These are phyloP conservation scores for Colletotrichum sp. DNA, from an alignment of 2,329 filamentous ascomycete species.

Conservation along the genomic window DNA sequence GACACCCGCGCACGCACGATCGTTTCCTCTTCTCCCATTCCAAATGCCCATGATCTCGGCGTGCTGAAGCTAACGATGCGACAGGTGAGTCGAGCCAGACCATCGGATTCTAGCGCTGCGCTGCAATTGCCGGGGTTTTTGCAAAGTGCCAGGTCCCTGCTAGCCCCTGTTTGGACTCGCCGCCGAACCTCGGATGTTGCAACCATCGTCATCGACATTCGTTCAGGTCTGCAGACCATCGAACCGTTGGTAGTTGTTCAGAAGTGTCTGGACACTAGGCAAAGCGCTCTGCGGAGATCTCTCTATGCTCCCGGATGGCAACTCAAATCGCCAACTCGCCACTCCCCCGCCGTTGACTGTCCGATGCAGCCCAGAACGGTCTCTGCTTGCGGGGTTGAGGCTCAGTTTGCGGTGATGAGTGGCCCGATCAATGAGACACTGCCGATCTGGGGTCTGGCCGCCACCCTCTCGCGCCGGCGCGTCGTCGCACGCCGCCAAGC, in stretches of 20 bases:
- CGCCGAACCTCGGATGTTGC: constrained; percentile 3
- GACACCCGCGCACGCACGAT: background rate
- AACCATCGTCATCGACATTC: background rate
- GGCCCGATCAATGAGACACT: background rate
- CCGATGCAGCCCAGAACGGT: background rate
- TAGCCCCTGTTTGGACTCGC: constrained; percentile 2
- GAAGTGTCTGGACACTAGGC: background rate
- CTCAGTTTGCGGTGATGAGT: background rate
- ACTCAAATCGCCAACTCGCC: background rate
- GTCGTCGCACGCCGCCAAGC: background rate
- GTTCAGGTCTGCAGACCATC: background rate
- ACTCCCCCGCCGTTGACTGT: background rate
- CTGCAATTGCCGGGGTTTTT: background rate
- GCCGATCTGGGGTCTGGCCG: constrained; percentile 1
- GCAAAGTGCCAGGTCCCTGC: background rate
- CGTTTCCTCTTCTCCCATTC: background rate
- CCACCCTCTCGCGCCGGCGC: background rate
- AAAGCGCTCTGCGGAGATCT: background rate
- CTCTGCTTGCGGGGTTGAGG: background rate
- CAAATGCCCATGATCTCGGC: background rate
- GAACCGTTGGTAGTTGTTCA: background rate
- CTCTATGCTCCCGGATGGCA: background rate
- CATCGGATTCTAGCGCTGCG: constrained; percentile 11
- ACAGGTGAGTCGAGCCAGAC: background rate
- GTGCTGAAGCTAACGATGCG: background rate